Percentiles rank a stretch among this genome's conserved stretches.
phyloP scores from a whole-genome alignment of 306 rosid species.

The Citrullus colocynthis region DNA sequence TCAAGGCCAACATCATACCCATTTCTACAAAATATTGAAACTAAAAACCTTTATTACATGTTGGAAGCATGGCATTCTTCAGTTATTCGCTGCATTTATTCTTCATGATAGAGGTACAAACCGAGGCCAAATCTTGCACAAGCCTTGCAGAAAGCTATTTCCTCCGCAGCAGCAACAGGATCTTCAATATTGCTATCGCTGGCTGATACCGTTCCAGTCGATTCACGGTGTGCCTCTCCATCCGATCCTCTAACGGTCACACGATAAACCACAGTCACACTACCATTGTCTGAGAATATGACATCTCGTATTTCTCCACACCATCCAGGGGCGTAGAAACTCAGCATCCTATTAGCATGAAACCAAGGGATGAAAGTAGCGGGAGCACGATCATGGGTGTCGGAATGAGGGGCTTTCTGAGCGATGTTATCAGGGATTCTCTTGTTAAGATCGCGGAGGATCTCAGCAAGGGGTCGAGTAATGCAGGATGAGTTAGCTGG shows the following conservation, averaged over 20 bases:
- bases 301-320: constrained; percentile 98
- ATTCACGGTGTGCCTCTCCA: constrained; percentile 97
- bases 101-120: constrained; percentile 81
- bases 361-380: constrained; percentile 76
- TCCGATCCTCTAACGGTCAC: constrained; percentile 91
- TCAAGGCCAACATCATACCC: not conserved
- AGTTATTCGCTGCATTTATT: constrained; percentile 16
- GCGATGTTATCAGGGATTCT: constrained; percentile 75
- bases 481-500: constrained; percentile 55
- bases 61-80: not conserved
- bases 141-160: constrained; percentile 89
- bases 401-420: constrained; percentile 17
- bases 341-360: constrained; percentile 95
- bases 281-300: constrained; percentile 80
- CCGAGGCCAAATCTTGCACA: constrained; percentile 99
- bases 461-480: constrained; percentile 81
- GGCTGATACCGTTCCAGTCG: constrained; percentile 74
- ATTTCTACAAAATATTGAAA: not conserved
- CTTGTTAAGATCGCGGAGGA: constrained; percentile 82
- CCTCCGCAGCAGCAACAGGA: constrained; percentile 95
- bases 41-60: not conserved
- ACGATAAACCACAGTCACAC: constrained; percentile 88
- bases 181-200: constrained; percentile 33
- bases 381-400: constrained; percentile 18
- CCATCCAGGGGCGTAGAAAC: constrained; percentile 99